Base-by-base conservation (phyloP, 257 asterid genomes). In the Cordia subcordata region DNA sequence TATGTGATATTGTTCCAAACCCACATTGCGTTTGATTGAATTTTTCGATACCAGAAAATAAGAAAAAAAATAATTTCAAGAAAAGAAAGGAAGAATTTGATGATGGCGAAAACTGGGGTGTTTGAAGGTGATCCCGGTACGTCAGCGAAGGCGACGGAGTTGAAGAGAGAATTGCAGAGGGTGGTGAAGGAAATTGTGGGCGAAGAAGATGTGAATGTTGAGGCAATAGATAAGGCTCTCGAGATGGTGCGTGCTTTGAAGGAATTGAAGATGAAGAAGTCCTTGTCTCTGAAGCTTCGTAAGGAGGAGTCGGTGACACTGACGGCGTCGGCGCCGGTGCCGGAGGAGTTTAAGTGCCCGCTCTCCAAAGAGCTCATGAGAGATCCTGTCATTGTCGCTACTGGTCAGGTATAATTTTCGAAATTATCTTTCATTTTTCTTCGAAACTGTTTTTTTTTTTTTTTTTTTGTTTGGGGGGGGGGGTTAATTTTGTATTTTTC, bases 271-370 rank as follows among this genome's bases (percentile, higher is more conserved):
- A 59, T 79, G 35, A 80, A 78, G 32, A 27, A 49, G 70, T 81
- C 68, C 58, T 59, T 50, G 13, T 74, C 85, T 35, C 56, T 77
- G 64, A 68, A 65, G 62, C 17, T 71, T 4, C 68, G 53, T 12
- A 39, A 49, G 13, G 17, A 23, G 8, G 11, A 19, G 42, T 69
- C 78, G 50, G 87, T 78, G 17, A 20, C 70, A 23, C 88, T 81
- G 44, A 97, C 99, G 39, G 68, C 44, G 15, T 13, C 78, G 52
- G 87, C 77, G 17, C 19, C 70, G 33, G 90, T 81, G 39, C 99
- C 99, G 46, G 94, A 86, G 70, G 90, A 81, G 68, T 93, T 89
- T 55, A 78, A 71, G 22, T 93, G 99, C 66, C 97, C 97, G 10
- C 87, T 93, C 23, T 93, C 97, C 0, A 85, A 78, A 67, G 79